Evolutionary conservation across 2,329 filamentous ascomycete genomes (phyloP).

Genomic region (Acarospora socialis): DNA sequence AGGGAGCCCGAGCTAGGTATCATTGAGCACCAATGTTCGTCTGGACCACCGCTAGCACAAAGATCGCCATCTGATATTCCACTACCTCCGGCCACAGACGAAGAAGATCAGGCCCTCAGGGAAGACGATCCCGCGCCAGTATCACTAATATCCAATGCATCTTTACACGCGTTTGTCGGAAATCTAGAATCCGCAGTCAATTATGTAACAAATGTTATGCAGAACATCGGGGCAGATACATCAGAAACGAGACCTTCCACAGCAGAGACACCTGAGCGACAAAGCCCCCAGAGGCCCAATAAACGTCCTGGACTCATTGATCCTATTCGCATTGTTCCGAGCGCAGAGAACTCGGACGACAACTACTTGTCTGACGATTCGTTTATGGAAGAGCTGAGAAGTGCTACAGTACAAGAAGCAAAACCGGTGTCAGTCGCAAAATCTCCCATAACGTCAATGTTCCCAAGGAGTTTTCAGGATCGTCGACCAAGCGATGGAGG

Average conservation of each 20-base stretch:
- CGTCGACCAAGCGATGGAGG: conserved; percentile 13
- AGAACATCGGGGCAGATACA: too few relatives aligned
- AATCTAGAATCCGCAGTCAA: too few relatives aligned
- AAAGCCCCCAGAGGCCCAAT: neutral
- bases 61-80: too few relatives aligned
- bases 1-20: too few relatives aligned
- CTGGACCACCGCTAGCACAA: too few relatives aligned
- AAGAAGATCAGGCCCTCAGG: too few relatives aligned
- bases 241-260: neutral
- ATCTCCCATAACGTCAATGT: conserved; percentile 61
- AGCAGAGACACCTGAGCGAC: conserved; percentile 1
- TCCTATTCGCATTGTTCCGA: conserved; percentile 37
- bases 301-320: conserved; percentile 19
- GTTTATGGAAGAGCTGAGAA: conserved; percentile 72
- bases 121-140: too few relatives aligned
- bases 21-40: too few relatives aligned
- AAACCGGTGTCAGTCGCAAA: conserved; percentile 65
- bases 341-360: conserved; percentile 15
- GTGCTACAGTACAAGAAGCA: conserved; percentile 70
- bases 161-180: too few relatives aligned
- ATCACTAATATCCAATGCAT: too few relatives aligned
- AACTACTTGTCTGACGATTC: conserved; percentile 26
- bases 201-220: too few relatives aligned
- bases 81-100: too few relatives aligned
- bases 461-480: conserved; percentile 30